These are phyloP conservation scores for Candida nemodendra DNA, from an alignment of 805 yeast genomes.

Conservation along the genomic window DNA sequence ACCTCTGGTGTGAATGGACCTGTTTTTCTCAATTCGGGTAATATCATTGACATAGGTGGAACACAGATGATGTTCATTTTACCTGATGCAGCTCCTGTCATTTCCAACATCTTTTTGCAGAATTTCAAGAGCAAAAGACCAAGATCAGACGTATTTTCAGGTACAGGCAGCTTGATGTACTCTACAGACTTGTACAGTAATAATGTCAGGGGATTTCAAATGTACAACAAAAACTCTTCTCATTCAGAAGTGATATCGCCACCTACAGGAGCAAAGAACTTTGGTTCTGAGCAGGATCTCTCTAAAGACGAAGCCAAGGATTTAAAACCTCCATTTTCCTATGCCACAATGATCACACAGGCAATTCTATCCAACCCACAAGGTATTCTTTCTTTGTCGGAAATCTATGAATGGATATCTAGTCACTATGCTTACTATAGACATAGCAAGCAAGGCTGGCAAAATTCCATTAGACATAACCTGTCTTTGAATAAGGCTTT, in stretches of 20 bases:
- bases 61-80: slow-evolving; percentile 98
- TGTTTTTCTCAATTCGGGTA: slow-evolving; percentile 76
- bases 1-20: slow-evolving; percentile 38
- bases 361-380: slow-evolving; percentile 87
- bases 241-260: slow-evolving; percentile 10
- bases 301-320: slow-evolving; percentile 90
- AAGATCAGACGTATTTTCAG: slow-evolving; percentile 17
- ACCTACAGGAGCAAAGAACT: slow-evolving; percentile 12
- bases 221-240: slow-evolving; percentile 43
- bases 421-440: slow-evolving; percentile 88
- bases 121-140: slow-evolving; percentile 33
- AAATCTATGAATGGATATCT: slow-evolving; percentile 89
- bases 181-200: slow-evolving; percentile 18
- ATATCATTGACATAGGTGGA: slow-evolving; percentile 90
- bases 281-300: slow-evolving; percentile 49
- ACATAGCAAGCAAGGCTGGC: slow-evolving; percentile 95
- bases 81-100: slow-evolving; percentile 81
- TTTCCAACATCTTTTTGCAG: slow-evolving; percentile 49
- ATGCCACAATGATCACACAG: slow-evolving; percentile 98
- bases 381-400: slow-evolving; percentile 84
- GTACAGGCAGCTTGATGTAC: slow-evolving; percentile 12
- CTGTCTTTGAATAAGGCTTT: slow-evolving; percentile 93
- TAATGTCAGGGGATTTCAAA: slow-evolving; percentile 49
- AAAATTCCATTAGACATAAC: slow-evolving; percentile 94
- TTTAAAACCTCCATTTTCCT: slow-evolving; percentile 93